These are phyloP conservation scores for Allium sativum DNA, from an alignment of 106 monocot genomes.

Conservation along the genomic window DNA sequence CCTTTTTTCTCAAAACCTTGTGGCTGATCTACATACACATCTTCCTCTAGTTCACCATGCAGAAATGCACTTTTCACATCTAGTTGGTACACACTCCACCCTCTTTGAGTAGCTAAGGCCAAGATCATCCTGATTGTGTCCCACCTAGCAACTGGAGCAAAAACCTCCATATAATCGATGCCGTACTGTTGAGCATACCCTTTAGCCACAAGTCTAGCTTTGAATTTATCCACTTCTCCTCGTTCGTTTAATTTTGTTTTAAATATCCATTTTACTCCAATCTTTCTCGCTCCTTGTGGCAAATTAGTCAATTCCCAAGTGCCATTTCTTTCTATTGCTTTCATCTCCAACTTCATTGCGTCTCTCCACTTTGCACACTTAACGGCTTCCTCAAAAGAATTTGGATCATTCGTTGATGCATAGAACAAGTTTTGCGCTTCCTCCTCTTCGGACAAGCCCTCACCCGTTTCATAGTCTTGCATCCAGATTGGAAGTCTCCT, in stretches of 20 bases:
- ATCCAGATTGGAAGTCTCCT: background rate
- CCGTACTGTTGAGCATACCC: background rate
- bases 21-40: background rate
- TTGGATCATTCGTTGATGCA: background rate
- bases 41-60: background rate
- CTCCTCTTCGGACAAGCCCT: background rate
- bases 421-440: background rate
- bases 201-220: background rate
- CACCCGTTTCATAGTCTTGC: background rate
- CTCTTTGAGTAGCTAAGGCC: background rate
- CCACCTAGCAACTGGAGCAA: background rate
- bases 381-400: background rate
- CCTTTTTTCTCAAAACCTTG: background rate
- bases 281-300: background rate
- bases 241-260: background rate
- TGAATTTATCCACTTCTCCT: background rate
- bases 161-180: constrained; percentile 1
- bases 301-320: background rate
- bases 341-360: background rate
- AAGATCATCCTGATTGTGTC: background rate
- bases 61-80: background rate
- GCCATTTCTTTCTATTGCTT: background rate
- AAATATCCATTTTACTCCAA: background rate
- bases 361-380: background rate
- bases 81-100: background rate